These are phyloP conservation scores for Metschnikowia dekortorum DNA, from an alignment of 805 yeast genomes.

Conservation along the genomic window DNA sequence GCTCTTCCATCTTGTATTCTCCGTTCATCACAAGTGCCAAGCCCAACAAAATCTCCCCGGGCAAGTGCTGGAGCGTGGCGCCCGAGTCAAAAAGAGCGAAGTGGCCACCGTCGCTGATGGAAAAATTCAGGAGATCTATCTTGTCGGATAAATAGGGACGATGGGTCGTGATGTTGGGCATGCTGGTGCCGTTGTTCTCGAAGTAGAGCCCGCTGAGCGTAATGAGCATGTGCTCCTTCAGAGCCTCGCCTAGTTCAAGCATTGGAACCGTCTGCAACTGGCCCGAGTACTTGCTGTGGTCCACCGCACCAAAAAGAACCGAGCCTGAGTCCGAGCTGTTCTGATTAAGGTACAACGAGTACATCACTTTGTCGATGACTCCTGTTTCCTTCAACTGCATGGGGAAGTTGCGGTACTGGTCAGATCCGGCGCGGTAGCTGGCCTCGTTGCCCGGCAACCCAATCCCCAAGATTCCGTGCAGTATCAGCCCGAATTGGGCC, in stretches of 20 bases:
- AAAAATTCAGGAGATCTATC: no score
- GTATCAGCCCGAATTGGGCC: no score
- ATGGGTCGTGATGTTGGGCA: no score
- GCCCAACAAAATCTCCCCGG: not conserved
- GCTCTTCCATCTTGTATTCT: not conserved
- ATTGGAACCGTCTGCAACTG: constrained; percentile 33
- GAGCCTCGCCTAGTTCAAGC: constrained; percentile 16
- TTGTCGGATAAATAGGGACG: no score
- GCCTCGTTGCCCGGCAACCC: constrained; percentile 65
- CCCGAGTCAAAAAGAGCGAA: no score
- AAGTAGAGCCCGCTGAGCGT: not conserved
- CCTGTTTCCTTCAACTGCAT: constrained; percentile 54
- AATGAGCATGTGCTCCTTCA: constrained; percentile 21
- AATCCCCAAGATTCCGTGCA: constrained; percentile 56
- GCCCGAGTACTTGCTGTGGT: constrained; percentile 33
- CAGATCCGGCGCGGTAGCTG: constrained; percentile 8
- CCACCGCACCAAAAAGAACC: constrained; percentile 41
- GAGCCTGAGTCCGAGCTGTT: constrained; percentile 25
- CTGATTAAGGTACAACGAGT: constrained; percentile 56
- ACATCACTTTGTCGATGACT: constrained; percentile 48
- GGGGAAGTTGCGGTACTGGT: constrained; percentile 63
- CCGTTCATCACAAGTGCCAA: not conserved
- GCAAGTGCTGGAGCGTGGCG: not conserved
- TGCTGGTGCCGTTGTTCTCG: not conserved
- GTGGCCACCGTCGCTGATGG: no score